Evolutionary conservation across 1,284 basidiomycete genomes (phyloP), one percentile per base, ranked within the genome.

Genomic region (Puccinia novopanici): DNA sequence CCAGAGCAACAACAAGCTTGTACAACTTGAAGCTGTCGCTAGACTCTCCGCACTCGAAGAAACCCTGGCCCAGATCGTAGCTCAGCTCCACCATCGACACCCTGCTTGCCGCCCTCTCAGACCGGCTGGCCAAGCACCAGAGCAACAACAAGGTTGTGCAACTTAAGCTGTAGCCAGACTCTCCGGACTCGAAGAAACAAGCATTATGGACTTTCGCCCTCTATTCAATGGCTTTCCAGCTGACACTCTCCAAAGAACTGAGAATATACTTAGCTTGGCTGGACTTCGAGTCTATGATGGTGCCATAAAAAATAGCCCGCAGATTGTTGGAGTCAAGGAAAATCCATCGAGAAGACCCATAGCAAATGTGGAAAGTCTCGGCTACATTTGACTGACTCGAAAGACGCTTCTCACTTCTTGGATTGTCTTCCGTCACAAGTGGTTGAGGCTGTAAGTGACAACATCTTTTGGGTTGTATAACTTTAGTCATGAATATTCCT

Each of bases 261-360:
- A 96, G 82, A 97, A 93, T 88, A 89, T 92, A 83, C 87, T 98
- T 34, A 93, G 94, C 6, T 89, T 99, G 8, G 93, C 93, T 37
- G 93, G 91, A 8, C 91, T 99, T 86, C 89, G 91, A 37, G 93
- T 99, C 15, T 94, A n/a, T n/a, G n/a, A n/a, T n/a, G n/a, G n/a
- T n/a, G n/a, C n/a, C n/a, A n/a, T n/a, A n/a, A n/a, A n/a, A 92
- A 88, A 95, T 19, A 93, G 98, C 85, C 91, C 91, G 8, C 92
- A 98, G 86, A 96, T 99, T 79, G 95, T 99, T 1, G 91, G 92
- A 75, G 95, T 99, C 84, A 98, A 98, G 86, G 89, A 90, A 71
- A 85, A 84, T 27, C 72, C 83, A 72, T 30, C 84, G 52, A 67
- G 40, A 42, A 67, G 42, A 45, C 63, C 63, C 19, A 42, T n/a